Evolutionary conservation across 257 asterid species (phyloP).

Genomic region (Osmanthus fragrans): DNA sequence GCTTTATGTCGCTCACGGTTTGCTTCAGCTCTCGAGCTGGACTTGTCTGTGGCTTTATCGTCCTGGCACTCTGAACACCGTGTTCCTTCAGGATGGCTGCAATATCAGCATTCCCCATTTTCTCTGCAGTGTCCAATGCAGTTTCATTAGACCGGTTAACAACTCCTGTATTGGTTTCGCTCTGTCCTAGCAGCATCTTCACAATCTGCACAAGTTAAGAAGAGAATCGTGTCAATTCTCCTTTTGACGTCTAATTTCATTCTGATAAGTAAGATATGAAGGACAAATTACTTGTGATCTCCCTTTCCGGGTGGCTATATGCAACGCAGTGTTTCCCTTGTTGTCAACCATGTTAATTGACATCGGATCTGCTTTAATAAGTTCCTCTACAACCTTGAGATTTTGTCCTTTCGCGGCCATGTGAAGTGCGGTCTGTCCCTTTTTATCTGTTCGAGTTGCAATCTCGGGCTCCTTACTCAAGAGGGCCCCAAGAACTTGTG

Average conservation of each 20-base stretch:
- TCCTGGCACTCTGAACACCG: slow-evolving; percentile 31
- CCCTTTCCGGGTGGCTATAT: slow-evolving; percentile 48
- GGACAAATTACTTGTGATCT: slow-evolving; percentile 34
- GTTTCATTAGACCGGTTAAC: slow-evolving; percentile 47
- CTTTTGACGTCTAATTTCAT: neutral
- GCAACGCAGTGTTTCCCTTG: slow-evolving; percentile 48
- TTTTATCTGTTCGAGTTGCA: slow-evolving; percentile 39
- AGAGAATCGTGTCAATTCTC: slow-evolving; percentile 5
- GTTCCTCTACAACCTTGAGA: slow-evolving; percentile 45
- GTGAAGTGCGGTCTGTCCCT: slow-evolving; percentile 56
- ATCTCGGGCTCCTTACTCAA: slow-evolving; percentile 36
- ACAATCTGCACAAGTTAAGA: slow-evolving; percentile 39
- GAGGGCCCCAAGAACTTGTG: slow-evolving; percentile 40
- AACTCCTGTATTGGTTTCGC: slow-evolving; percentile 30
- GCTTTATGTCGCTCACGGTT: slow-evolving; percentile 53
- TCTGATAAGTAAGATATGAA: neutral
- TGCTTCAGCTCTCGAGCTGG: slow-evolving; percentile 50
- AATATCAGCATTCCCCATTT: slow-evolving; percentile 32
- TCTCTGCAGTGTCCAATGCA: slow-evolving; percentile 44
- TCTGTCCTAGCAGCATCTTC: slow-evolving; percentile 34
- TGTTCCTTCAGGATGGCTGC: slow-evolving; percentile 34
- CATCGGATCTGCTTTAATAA: slow-evolving; percentile 31
- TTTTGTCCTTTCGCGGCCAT: slow-evolving; percentile 58
- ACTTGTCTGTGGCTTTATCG: slow-evolving; percentile 37
- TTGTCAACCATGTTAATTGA: slow-evolving; percentile 40